A percentile compares a stretch with the other conserved stretches of the same genome.
Evolutionary conservation across 1,139 yeast genomes (phyloP).

Genomic region (Zygosaccharomyces pseudobailii): DNA sequence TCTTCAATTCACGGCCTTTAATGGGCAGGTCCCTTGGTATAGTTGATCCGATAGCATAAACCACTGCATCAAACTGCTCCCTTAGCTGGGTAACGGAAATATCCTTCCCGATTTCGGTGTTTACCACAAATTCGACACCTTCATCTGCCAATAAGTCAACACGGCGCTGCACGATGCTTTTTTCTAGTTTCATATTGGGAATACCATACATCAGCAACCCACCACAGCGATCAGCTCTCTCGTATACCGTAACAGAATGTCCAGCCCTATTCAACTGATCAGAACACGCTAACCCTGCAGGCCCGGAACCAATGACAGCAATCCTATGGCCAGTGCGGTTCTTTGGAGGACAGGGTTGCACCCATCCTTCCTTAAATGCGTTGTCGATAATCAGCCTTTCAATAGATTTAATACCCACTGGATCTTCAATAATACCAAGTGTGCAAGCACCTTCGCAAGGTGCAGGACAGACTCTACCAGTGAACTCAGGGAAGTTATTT

Average conservation of each 20-base stretch:
- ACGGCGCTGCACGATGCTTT: constrained; percentile 88
- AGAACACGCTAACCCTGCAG: constrained; percentile 94
- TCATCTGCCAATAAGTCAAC: constrained; percentile 86
- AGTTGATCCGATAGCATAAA: constrained; percentile 91
- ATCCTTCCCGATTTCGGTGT: constrained; percentile 81
- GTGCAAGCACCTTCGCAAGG: constrained; percentile 99
- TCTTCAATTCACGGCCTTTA: constrained; percentile 87
- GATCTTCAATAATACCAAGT: constrained; percentile 86
- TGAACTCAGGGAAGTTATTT: constrained; percentile 97
- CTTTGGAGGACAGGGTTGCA: constrained; percentile 75
- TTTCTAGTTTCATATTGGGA: constrained; percentile 98
- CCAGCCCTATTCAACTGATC: constrained; percentile 97
- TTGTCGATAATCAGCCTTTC: constrained; percentile 96
- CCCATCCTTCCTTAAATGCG: constrained; percentile 97
- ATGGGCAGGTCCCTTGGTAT: constrained; percentile 92
- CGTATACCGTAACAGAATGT: constrained; percentile 84
- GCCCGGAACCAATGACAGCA: constrained; percentile 94
- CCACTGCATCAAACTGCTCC: constrained; percentile 68
- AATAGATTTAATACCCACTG: constrained; percentile 94
- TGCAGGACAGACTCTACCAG: constrained; percentile 98
- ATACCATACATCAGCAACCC: constrained; percentile 98
- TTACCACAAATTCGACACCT: constrained; percentile 75
- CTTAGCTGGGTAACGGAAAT: constrained; percentile 65
- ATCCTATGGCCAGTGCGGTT: constrained; percentile 77
- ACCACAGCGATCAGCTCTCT: constrained; percentile 93